Percentiles rank a stretch among this genome's conserved stretches.
Evolutionary conservation across 139 green algal genomes (phyloP).

Genomic region (Ettlia oleoabundans): DNA sequence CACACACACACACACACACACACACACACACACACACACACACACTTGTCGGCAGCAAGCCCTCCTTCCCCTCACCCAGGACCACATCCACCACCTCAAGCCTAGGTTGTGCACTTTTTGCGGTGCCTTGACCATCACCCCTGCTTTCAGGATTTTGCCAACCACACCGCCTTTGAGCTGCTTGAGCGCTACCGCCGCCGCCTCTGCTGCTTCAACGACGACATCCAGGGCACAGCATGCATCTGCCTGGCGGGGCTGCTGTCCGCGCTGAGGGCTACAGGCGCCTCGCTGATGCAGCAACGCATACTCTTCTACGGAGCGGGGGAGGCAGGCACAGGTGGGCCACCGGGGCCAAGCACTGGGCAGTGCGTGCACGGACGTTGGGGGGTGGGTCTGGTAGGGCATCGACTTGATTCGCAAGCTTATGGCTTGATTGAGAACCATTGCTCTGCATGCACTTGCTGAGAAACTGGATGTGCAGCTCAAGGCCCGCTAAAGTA

Average conservation of each 20-base stretch:
- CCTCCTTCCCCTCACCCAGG: no score
- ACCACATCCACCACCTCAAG: background rate
- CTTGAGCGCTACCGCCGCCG: slow-evolving; percentile 63
- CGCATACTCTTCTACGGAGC: slow-evolving; percentile 78
- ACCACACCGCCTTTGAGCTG: slow-evolving; percentile 82
- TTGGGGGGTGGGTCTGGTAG: no score
- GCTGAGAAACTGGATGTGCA: no score
- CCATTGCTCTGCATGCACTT: background rate
- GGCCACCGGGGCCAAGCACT: no score
- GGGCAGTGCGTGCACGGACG: no score
- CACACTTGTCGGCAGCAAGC: no score
- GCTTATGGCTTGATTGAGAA: no score
- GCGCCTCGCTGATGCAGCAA: slow-evolving; percentile 58
- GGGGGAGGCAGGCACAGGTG: slow-evolving; percentile 76
- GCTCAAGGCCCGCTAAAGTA: no score
- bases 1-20: no score
- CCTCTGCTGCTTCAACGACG: slow-evolving; percentile 92
- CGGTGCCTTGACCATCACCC: background rate
- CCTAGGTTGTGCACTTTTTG: no score
- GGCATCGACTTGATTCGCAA: background rate
- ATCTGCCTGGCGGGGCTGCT: slow-evolving; percentile 84
- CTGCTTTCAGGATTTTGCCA: slow-evolving; percentile 83
- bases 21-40: no score
- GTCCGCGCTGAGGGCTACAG: slow-evolving; percentile 62
- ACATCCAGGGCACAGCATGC: slow-evolving; percentile 76